phyloP scores from a whole-genome alignment of 225 moss, liverwort and hornwort genomes.

The Takakia lepidozioides region DNA sequence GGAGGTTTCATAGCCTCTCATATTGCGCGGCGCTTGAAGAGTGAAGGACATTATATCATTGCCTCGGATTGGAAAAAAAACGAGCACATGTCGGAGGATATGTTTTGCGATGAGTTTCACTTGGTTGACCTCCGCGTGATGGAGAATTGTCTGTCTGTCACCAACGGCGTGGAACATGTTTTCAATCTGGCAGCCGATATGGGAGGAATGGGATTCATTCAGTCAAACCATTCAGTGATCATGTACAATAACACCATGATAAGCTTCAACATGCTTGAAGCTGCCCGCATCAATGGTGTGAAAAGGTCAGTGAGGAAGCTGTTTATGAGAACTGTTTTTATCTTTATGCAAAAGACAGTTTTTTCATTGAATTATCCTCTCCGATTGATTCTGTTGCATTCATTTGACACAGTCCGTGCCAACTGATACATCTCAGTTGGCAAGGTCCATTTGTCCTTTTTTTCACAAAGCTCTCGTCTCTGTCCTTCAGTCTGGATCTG shows the following conservation, averaged over 20 bases:
- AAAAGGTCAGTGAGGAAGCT: slow-evolving; percentile 29
- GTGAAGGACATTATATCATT: slow-evolving; percentile 82
- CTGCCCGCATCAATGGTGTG: slow-evolving; percentile 74
- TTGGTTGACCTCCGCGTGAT: slow-evolving; percentile 73
- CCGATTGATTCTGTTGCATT: too few relatives aligned
- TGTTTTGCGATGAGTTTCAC: slow-evolving; percentile 89
- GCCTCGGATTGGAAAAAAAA: slow-evolving; percentile 87
- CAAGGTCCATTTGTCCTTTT: too few relatives aligned
- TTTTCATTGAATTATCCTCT: too few relatives aligned
- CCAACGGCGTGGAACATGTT: slow-evolving; percentile 56
- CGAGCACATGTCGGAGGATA: slow-evolving; percentile 89
- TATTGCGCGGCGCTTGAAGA: slow-evolving; percentile 61
- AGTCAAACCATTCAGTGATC: slow-evolving; percentile 79
- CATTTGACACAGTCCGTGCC: too few relatives aligned
- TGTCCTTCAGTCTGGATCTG: too few relatives aligned
- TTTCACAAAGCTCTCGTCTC: too few relatives aligned
- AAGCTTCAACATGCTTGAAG: slow-evolving; percentile 81
- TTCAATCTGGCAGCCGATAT: slow-evolving; percentile 89
- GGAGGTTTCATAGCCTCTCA: slow-evolving; percentile 87
- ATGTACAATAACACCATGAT: slow-evolving; percentile 97
- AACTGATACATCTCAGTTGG: too few relatives aligned
- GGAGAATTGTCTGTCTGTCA: slow-evolving; percentile 67
- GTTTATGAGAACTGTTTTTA: too few relatives aligned
- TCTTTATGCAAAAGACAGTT: too few relatives aligned
- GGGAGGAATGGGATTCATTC: slow-evolving; percentile 95